Base-by-base conservation (phyloP, 495 filamentous ascomycete species). In the Usnea hakonensis region DNA sequence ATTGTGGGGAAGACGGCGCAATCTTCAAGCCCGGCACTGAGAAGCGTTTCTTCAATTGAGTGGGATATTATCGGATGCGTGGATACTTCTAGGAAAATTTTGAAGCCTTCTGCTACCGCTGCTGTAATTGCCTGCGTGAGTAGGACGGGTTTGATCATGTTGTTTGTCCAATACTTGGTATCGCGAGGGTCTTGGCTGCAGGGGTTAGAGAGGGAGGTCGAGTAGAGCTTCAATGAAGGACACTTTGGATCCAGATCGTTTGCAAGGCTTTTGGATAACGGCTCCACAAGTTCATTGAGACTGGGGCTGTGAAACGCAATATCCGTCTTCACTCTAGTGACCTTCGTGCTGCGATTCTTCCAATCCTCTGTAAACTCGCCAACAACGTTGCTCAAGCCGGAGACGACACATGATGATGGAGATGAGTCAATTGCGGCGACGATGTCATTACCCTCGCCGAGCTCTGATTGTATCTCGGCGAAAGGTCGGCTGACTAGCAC, bases 401-500 rank as follows among this genome's bases (percentile, higher is more conserved):
- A 80, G 61, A 68, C 69, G 40, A 64, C 78, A 71, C 67, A 80
- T 60, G 66, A 71, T 56, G 69, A 69, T 4, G 77, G 74, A 3
- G 77, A 79, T 0, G 77, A 73, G 62, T 79, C 65, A 48, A 68
- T 84, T 63, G 70, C 79, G 64, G 62, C 78, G 64, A 38, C 66
- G 23, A 79, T 46, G 50, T 75, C 67, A 2, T n/a, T 19, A 11
- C 64, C 50, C 5, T 48, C 65, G 33, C 32, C 46, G 14, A 73
- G 70, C 41, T 67, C 62, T 7, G 61, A 48, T 16, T 19, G n/a
- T 4, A 72, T 60, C 37, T 76, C 79, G 71, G 28, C 75, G 70
- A 71, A 80, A 71, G 76, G 78, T 76, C 6, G 30, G 53, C 69
- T 71, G 4, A 83, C 80, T 1, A 84, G 70, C 19, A 79, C 70